Base-by-base conservation (phyloP, 345 rosid genomes). In the Boechera divaricarpa region DNA sequence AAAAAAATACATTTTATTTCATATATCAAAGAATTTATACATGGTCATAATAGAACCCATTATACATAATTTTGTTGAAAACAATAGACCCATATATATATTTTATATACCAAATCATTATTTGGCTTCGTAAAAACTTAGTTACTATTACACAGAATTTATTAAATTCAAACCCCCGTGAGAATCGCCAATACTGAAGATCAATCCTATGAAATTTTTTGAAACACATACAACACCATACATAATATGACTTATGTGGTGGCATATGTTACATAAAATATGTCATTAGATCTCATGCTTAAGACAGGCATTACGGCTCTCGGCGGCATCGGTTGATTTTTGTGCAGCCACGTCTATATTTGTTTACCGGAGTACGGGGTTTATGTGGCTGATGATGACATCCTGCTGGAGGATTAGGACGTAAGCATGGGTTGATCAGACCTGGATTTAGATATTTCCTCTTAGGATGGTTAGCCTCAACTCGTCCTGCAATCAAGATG, bases 391-490 rank as follows among this genome's bases (percentile, higher is more conserved):
- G 7, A 6, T 4, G 32, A 12, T 35, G 59, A 67, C 71, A 66
- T 67, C 33, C 59, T 16, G 32, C 7, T 3, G 58, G 71, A 16
- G 59, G 47, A 35, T 67, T 49, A 67, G 32, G 59, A 51, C 32
- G 12, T 6, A 3, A 4, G 18, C 71, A 67, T 66, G 32, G 44
- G 24, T 51, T 18, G 1, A 51, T 1, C 1, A 32, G 0, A 11
- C 56, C 42, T 5, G 56, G 47, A 11, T 35, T 32, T 35, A 67
- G 0, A 10, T 33, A 67, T 21, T 33, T 66, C 1, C 1, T 33
- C 10, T 5, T 18, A 11, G 4, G 1, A 28, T 1, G 1, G 24
- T 10, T 6, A 66, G 44, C 57, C 13, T 48, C 44, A n/a, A 49
- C 28, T 66, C 29, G 5, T 16, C 13, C 29, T 18, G 3, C 57